Base-by-base conservation (phyloP, 306 rosid genomes). In the Mucuna pruriens region DNA sequence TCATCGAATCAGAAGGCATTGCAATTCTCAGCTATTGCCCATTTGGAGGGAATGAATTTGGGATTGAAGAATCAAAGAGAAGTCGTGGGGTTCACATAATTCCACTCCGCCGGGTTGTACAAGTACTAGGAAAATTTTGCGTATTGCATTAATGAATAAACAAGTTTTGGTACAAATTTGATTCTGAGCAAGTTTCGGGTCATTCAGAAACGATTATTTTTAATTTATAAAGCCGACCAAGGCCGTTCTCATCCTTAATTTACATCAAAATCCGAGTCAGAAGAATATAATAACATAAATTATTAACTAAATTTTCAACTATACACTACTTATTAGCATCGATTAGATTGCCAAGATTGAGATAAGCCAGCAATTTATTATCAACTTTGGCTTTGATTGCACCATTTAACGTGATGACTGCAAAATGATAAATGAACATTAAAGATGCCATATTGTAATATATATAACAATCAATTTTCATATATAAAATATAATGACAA, bases 201-300 rank as follows among this genome's bases (percentile, higher is more conserved):
- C 23, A 61, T 64, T 83, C 76, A 55, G 16, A 72, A 74, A 79
- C 7, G 49, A 40, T 39, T 60, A 33, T 40, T 29, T n/a, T n/a
- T n/a, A n/a, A n/a, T n/a, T n/a, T 29, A 33, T 84, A 69, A 64
- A 22, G 63, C 85, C 76, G 82, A 80, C 84, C 62, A 60, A 46
- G 52, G 52, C 78, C 23, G 23, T 25, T 33, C 42, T 48, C 74
- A 55, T 55, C 22, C 75, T 66, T 58, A 29, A 38, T 33, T 68
- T 20, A 71, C 69, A 80, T 80, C 16, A 68, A 80, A 36, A 74
- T 79, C 77, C 44, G 33, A 26, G 62, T 48, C 81, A 19, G 45
- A 54, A 42, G 19, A 64, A 34, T 73, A 71, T 25, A 40, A 46
- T 17, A 29, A 39, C 44, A 33, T n/a, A 64, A 40, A 52, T 54